Percentiles rank a stretch among this genome's conserved stretches.
These are phyloP conservation scores for Polytrichum formosum DNA, from an alignment of 225 moss, liverwort and hornwort species.

Conservation along the genomic window DNA sequence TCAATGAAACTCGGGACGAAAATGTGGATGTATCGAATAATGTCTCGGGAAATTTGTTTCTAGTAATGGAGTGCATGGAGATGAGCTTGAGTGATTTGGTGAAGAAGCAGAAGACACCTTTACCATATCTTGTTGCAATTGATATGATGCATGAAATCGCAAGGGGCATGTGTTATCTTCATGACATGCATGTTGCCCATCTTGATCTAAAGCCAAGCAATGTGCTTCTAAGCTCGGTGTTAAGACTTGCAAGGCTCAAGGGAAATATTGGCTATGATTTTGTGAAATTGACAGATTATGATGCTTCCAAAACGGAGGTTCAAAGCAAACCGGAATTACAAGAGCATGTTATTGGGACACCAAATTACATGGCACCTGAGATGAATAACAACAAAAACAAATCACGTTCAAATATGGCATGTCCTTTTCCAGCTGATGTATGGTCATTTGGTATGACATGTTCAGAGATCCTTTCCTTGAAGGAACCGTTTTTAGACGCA, in stretches of 20 bases:
- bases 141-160: background rate
- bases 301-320: background rate
- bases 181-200: conserved; percentile 1
- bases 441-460: background rate
- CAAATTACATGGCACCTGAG: conserved; percentile 2
- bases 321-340: background rate
- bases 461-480: background rate
- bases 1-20: background rate
- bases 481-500: background rate
- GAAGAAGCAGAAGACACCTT: background rate
- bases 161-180: conserved; percentile 6
- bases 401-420: background rate
- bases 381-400: no score
- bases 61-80: background rate
- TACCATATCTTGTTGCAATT: background rate
- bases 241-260: no score
- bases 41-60: background rate
- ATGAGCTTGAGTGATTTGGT: background rate
- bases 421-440: background rate
- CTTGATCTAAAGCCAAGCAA: conserved; percentile 8
- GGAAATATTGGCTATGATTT: background rate
- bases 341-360: background rate
- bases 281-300: background rate
- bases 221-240: background rate
- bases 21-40: background rate